phyloP scores from a whole-genome alignment of 768 basidiomycete genomes.

The Naematelia encephala region DNA sequence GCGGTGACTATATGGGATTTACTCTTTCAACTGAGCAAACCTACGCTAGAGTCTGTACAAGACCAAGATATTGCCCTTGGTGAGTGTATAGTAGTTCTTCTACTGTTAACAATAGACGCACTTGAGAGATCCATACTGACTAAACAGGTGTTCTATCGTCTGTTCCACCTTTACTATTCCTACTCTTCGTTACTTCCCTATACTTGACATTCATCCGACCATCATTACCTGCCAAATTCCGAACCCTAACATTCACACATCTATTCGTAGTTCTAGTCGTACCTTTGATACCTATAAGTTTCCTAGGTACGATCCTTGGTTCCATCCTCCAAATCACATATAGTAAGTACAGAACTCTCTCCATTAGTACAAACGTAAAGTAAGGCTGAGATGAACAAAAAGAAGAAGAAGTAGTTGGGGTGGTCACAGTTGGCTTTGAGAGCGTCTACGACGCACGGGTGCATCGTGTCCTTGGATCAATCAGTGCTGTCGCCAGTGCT shows the following conservation, averaged over 20 bases:
- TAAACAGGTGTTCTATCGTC: constrained; percentile 1
- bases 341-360: constrained; percentile 3
- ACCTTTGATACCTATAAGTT: constrained; percentile 22
- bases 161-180: neutral
- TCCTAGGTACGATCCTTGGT: constrained; percentile 17
- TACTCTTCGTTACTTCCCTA: constrained; percentile 2
- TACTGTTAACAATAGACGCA: too few relatives aligned
- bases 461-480: neutral
- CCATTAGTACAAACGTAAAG: neutral
- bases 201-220: neutral
- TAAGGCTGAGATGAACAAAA: neutral
- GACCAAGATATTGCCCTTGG: constrained; percentile 19
- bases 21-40: neutral
- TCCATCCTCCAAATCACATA: constrained; percentile 14
- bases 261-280: constrained; percentile 10
- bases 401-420: neutral
- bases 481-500: neutral
- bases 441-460: neutral
- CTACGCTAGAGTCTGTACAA: neutral
- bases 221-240: constrained; percentile 5
- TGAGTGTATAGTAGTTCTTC: constrained; percentile 5
- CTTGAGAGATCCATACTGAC: neutral
- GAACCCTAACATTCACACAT: neutral
- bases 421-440: neutral
- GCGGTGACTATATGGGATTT: constrained; percentile 14